These are phyloP conservation scores for Fusarium sp. DNA, from an alignment of 2,329 filamentous ascomycete species.

Conservation along the genomic window DNA sequence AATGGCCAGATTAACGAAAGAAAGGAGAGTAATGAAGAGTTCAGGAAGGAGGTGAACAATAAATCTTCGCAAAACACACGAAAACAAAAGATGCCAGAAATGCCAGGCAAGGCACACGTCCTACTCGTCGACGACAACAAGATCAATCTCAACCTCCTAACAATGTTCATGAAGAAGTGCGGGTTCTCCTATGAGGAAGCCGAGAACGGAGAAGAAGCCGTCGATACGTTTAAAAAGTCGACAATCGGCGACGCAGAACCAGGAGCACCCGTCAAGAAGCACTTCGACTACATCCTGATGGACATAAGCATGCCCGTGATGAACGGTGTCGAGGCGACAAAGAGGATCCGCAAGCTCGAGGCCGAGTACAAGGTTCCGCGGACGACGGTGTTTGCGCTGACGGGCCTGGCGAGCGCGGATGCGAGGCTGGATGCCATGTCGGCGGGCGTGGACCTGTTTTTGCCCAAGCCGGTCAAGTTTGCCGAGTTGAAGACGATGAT, in stretches of 20 bases:
- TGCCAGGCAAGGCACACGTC: constrained; percentile 36
- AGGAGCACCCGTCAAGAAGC: neutral
- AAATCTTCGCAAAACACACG: neutral
- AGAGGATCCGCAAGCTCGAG: constrained; percentile 60
- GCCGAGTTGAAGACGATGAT: constrained; percentile 53
- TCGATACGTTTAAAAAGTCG: constrained; percentile 54
- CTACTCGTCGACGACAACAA: constrained; percentile 56
- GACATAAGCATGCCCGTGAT: constrained; percentile 68
- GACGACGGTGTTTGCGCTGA: constrained; percentile 62
- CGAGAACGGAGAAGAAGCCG: constrained; percentile 58
- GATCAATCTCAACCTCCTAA: constrained; percentile 55
- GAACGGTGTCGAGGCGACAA: constrained; percentile 61
- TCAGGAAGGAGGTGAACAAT: neutral
- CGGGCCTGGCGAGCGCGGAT: constrained; percentile 61
- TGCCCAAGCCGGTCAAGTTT: constrained; percentile 62
- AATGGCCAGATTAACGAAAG: neutral
- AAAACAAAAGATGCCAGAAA: neutral
- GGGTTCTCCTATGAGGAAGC: constrained; percentile 56
- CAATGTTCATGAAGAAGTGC: constrained; percentile 55
- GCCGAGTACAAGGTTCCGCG: constrained; percentile 52
- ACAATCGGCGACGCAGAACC: constrained; percentile 5
- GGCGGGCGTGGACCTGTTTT: constrained; percentile 60
- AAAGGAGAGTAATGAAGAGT: neutral
- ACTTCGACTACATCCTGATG: constrained; percentile 53
- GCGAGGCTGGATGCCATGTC: constrained; percentile 60